These are phyloP conservation scores for Blastomyces percursus DNA, from an alignment of 2,329 filamentous ascomycete species.

Conservation along the genomic window DNA sequence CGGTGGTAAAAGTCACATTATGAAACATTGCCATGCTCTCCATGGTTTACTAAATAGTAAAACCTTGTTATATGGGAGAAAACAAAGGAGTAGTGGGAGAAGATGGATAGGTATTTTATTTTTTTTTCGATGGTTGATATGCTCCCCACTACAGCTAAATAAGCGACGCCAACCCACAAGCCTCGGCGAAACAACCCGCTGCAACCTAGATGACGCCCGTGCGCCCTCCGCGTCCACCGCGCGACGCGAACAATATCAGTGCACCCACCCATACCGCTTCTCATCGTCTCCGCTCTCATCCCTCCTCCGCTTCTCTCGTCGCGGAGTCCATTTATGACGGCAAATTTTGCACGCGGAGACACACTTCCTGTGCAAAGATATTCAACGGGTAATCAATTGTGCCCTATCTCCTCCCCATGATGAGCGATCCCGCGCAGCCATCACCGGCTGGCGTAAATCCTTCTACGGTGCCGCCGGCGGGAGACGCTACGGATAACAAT, in stretches of 20 bases:
- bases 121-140: neutral
- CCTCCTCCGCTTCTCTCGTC: neutral
- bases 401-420: neutral
- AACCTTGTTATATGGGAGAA: neutral
- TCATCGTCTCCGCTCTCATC: neutral
- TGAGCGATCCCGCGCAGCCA: slow-evolving; percentile 2
- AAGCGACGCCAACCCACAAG: neutral
- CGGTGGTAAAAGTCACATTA: neutral
- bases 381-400: neutral
- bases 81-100: neutral
- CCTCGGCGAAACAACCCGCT: neutral
- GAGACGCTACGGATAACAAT: slow-evolving; percentile 24
- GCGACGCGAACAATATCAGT: slow-evolving; percentile 5
- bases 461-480: slow-evolving; percentile 14
- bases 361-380: neutral
- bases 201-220: neutral
- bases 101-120: neutral
- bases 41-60: neutral
- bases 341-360: neutral
- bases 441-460: neutral
- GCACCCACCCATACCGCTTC: neutral
- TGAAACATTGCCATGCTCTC: neutral
- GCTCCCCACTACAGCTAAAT: neutral
- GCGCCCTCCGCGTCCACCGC: slow-evolving; percentile 5
- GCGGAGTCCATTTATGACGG: neutral